Base-by-base conservation (phyloP, 768 basidiomycete species). In the Lentinula raphanica region DNA sequence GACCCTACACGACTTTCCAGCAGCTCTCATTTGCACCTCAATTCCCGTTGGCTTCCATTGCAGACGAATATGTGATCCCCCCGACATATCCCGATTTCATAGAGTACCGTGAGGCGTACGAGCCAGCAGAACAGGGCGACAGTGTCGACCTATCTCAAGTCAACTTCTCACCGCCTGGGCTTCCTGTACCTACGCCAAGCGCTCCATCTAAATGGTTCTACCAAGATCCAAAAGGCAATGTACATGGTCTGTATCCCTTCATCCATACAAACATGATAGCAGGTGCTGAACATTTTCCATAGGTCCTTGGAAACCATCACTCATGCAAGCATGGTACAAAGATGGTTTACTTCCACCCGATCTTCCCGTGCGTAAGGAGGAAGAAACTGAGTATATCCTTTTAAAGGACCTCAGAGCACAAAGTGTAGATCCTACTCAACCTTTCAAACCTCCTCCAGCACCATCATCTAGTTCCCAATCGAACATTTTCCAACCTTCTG, bases 311-410 rank as follows among this genome's bases (percentile, higher is more conserved):
- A 90, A 89, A 66, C 78, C 88, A n/a, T 81, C 84, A 23, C 76
- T 92, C 46, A 94, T 94, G 91, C 90, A 93, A 66, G 81, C 85
- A 3, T 94, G 91, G 91, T 92, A 89, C 66, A 89, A 87, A 65
- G 92, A 94, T 60, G 89, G 88, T 8, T 69, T 92, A 19, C 76
- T 94, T 23, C 92, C 92, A 2, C 86, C 86, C 0, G 90, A 92
- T 66, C 81, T 94, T 7, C 92, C 92, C 3, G 85, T 93, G 13
- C 78, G 89, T 61, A 79, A 85, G 44, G 92, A 92, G 66, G 86
- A 87, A 64, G 91, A 92, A 39, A 64, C 74, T 0, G 83, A 82
- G 2, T 93, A 85, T 65, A 78, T 80, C 54, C 74, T 87, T 8
- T 76, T 93, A 59, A 86, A 82, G 66, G 90, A 92, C 61, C 76